Percentiles rank a stretch among this genome's conserved stretches.
phyloP scores from a whole-genome alignment of 2,329 filamentous ascomycete species.

The Nigrospora oryzae region DNA sequence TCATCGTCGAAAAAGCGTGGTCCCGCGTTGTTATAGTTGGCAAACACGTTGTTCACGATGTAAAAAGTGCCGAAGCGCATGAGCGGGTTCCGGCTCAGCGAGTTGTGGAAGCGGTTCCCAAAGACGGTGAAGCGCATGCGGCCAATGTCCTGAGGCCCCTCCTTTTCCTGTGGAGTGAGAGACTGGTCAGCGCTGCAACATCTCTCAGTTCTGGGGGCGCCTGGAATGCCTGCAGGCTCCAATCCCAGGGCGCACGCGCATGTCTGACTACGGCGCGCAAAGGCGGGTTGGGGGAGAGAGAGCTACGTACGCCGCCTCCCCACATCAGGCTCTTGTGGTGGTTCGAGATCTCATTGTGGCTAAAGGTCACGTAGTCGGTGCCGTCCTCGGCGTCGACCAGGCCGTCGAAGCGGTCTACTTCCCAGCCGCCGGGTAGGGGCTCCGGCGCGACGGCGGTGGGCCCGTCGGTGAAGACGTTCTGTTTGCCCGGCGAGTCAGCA shows the following conservation, averaged over 20 bases:
- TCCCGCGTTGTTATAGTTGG: slow-evolving; percentile 6
- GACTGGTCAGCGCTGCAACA: no score
- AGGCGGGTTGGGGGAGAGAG: no score
- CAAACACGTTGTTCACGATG: slow-evolving; percentile 10
- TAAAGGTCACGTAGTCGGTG: slow-evolving; percentile 10
- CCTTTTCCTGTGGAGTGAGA: slow-evolving; percentile 5
- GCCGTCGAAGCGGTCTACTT: slow-evolving; percentile 11
- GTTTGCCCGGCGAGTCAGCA: no score
- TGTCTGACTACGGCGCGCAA: neutral
- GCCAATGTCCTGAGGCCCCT: slow-evolving; percentile 8
- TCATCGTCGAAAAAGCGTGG: slow-evolving; percentile 4
- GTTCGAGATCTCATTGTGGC: slow-evolving; percentile 11
- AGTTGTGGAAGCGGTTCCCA: slow-evolving; percentile 10
- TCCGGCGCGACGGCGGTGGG: slow-evolving; percentile 7
- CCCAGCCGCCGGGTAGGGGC: slow-evolving; percentile 8
- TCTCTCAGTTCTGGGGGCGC: no score
- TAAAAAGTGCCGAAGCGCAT: slow-evolving; percentile 13
- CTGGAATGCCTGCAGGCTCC: no score
- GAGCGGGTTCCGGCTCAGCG: slow-evolving; percentile 9
- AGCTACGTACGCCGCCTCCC: slow-evolving; percentile 5
- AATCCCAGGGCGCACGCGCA: no score
- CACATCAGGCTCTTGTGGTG: slow-evolving; percentile 13
- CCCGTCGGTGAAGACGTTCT: slow-evolving; percentile 8
- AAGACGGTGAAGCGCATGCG: slow-evolving; percentile 12
- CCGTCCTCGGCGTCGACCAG: slow-evolving; percentile 12